Percentiles rank a stretch among this genome's conserved stretches.
Conservation (phyloP, 2,329 filamentous ascomycete genomes). For the Colletotrichum lini region DNA sequence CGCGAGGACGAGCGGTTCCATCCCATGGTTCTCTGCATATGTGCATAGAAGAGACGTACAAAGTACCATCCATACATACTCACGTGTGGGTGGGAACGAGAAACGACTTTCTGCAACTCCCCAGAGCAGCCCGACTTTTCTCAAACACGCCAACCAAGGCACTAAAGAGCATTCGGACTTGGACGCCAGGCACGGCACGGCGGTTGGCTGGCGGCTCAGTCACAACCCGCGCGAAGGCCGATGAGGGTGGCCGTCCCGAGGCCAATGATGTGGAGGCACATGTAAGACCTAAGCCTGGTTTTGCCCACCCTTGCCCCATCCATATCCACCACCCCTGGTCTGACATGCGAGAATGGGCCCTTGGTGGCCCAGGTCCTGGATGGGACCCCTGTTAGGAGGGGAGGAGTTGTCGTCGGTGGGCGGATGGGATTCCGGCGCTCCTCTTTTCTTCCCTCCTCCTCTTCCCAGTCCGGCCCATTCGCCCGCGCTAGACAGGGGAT, state of each 20-base stretch:
- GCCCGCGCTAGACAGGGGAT: slow-evolving; percentile 34
- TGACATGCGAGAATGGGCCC: slow-evolving; percentile 30
- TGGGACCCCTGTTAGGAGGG: background rate
- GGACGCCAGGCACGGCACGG: slow-evolving; percentile 26
- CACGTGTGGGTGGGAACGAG: slow-evolving; percentile 9
- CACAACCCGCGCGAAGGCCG: slow-evolving; percentile 13
- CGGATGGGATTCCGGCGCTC: slow-evolving; percentile 16
- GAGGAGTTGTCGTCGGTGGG: slow-evolving; percentile 8
- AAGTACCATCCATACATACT: background rate
- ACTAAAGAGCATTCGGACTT: background rate
- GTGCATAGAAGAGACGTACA: background rate
- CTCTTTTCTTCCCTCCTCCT: slow-evolving; percentile 26
- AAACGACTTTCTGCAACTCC: slow-evolving; percentile 17
- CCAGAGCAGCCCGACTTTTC: background rate
- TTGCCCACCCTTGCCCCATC: background rate
- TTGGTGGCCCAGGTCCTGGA: slow-evolving; percentile 1
- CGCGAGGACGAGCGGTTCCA: slow-evolving; percentile 4
- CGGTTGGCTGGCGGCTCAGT: slow-evolving; percentile 39
- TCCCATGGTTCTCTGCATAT: background rate
- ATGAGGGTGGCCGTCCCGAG: slow-evolving; percentile 14
- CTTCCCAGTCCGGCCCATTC: slow-evolving; percentile 8
- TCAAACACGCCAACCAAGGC: slow-evolving; percentile 9
- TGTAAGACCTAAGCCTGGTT: slow-evolving; percentile 12
- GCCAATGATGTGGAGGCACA: slow-evolving; percentile 28
- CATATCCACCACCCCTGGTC: background rate